Base-by-base conservation (phyloP, 2,329 filamentous ascomycete species). In the Hymenoscyphus salicellus region DNA sequence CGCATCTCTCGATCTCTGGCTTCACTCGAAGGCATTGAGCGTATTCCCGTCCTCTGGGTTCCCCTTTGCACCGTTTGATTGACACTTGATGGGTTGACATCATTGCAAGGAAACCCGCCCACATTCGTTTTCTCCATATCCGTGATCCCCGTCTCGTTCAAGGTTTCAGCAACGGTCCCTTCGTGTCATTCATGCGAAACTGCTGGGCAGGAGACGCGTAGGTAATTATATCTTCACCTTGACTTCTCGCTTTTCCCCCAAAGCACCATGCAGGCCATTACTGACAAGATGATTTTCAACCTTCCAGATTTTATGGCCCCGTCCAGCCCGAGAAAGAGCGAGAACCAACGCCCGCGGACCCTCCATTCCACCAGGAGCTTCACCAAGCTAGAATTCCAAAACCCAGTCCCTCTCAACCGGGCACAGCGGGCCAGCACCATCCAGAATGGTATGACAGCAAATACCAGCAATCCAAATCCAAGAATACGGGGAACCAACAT, bases 331-430 rank as follows among this genome's bases (percentile, higher is more conserved):
- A 56, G 43, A 10, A 68, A 61, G 60, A 73, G 69, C 63, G 69
- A 55, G 55, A 72, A 74, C 56, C 65, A 68, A 57, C 70, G 72
- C 55, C 75, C 74, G 64, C 71, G 72, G 46, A 73, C 73, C 52
- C 69, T 77, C 43, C 73, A 77, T 38, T 63, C 72, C n/a, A 77
- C 77, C 30, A 76, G 77, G 58, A 79, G 77, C 32, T 79, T 79
- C 63, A 73, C 77, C 52, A 74, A 74, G 60, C 68, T 75, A 60
- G 77, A 77, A 32, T 67, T 70, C 6, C 46, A 64, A 5, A 71
- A 66, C 58, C 67, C 72, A 30, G 68, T 69, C 36, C 67, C 33
- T 20, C 55, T 60, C 11, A 67, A 62, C 58, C 69, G 73, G 65
- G 67, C 56, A 46, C 70, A 71, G 49, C 63, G 72, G 60, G 71